Evolutionary conservation across 2,329 filamentous ascomycete genomes (phyloP).

Genomic region (Magnaporthiopsis rhizophila): DNA sequence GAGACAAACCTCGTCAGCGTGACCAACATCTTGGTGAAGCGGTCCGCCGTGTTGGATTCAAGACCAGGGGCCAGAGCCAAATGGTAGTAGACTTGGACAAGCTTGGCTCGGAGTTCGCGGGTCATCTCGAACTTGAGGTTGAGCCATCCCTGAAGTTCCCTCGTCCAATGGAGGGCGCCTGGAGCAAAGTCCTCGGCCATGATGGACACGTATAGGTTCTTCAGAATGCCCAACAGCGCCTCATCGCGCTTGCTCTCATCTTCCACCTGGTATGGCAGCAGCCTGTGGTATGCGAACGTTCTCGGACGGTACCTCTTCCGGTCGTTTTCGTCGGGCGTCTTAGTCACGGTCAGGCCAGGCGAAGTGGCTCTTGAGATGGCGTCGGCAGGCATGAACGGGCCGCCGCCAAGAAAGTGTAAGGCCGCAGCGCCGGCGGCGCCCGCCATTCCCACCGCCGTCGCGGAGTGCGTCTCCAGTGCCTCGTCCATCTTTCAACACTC

Average conservation of each 20-base stretch:
- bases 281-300: constrained; percentile 86
- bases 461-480: constrained; percentile 16
- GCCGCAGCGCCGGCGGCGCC: constrained; percentile 27
- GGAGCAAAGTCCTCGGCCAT: constrained; percentile 90
- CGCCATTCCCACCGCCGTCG: constrained; percentile 25
- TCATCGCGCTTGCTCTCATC: constrained; percentile 67
- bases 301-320: constrained; percentile 69
- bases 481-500: constrained; percentile 25
- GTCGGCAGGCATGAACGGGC: constrained; percentile 41
- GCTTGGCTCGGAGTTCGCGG: constrained; percentile 69
- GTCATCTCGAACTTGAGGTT: constrained; percentile 96
- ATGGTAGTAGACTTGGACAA: constrained; percentile 91
- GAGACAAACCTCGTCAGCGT: constrained; percentile 75
- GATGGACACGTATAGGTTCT: constrained; percentile 86
- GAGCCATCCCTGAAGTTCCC: constrained; percentile 91
- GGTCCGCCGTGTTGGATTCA: constrained; percentile 71
- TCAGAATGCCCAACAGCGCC: constrained; percentile 79
- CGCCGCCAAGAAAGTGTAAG: constrained; percentile 28
- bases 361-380: constrained; percentile 81
- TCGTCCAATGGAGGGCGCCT: constrained; percentile 92
- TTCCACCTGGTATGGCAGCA: constrained; percentile 85
- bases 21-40: constrained; percentile 95
- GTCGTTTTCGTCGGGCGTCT: constrained; percentile 39
- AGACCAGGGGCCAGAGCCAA: constrained; percentile 84
- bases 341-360: constrained; percentile 56